Percentiles rank a stretch among this genome's conserved stretches.
Evolutionary conservation across 495 filamentous ascomycete genomes (phyloP).

Genomic region (Eremomyces bilateralis): DNA sequence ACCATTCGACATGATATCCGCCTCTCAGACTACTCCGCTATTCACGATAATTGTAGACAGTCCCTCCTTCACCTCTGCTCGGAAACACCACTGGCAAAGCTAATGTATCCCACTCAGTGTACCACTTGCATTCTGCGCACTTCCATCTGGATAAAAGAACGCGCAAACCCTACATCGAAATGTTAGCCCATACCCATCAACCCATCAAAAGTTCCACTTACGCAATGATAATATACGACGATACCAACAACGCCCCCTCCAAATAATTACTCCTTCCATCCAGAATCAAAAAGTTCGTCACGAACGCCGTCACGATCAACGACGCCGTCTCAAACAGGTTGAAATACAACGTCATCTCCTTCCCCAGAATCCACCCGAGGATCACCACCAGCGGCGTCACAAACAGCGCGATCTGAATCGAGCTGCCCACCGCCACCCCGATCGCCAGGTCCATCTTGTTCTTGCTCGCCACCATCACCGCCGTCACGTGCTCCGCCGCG

Average conservation of each 20-base stretch:
- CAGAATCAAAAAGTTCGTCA: slow-evolving; percentile 74
- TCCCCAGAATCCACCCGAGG: slow-evolving; percentile 67
- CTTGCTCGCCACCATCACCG: slow-evolving; percentile 70
- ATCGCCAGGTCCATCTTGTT: slow-evolving; percentile 96
- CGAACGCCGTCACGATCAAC: slow-evolving; percentile 70
- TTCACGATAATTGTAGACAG: too few relatives aligned
- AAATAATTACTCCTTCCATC: slow-evolving; percentile 80
- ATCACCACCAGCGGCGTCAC: slow-evolving; percentile 75
- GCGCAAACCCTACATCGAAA: slow-evolving; percentile 23
- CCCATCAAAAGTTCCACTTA: slow-evolving; percentile 6
- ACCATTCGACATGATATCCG: too few relatives aligned
- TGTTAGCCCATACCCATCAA: slow-evolving; percentile 1
- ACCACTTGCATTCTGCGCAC: not conserved
- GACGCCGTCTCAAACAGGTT: slow-evolving; percentile 79
- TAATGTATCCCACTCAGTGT: too few relatives aligned
- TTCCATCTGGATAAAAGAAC: slow-evolving; percentile 37
- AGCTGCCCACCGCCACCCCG: slow-evolving; percentile 69
- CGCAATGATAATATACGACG: slow-evolving; percentile 64
- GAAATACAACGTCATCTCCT: slow-evolving; percentile 75
- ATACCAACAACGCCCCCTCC: slow-evolving; percentile 61
- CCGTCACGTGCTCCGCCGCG: slow-evolving; percentile 80
- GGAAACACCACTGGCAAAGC: too few relatives aligned
- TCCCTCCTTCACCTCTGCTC: too few relatives aligned
- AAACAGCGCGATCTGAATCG: slow-evolving; percentile 79
- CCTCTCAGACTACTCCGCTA: too few relatives aligned